Evolutionary conservation across 305 asterid genomes (phyloP).

Genomic region (Petunia hybrid): DNA sequence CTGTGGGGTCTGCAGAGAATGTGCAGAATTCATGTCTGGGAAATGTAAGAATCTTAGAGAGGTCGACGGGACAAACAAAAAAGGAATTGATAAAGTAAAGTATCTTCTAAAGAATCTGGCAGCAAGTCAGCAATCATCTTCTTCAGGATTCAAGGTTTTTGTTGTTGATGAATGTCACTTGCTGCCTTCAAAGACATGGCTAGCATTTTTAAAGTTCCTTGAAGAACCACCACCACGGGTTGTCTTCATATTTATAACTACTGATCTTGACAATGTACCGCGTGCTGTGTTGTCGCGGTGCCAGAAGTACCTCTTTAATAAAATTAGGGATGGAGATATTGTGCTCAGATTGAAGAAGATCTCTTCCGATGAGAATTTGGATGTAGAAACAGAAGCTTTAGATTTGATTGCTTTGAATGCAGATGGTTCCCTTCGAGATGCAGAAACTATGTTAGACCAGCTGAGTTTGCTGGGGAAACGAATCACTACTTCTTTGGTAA

Average conservation of each 20-base stretch:
- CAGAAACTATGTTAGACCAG: constrained; percentile 92
- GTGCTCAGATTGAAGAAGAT: constrained; percentile 71
- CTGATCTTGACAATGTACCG: constrained; percentile 80
- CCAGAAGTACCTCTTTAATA: constrained; percentile 77
- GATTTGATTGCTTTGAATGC: constrained; percentile 83
- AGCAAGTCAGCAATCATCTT: constrained; percentile 45
- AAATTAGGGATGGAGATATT: constrained; percentile 70
- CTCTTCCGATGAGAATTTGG: constrained; percentile 65
- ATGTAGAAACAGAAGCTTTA: constrained; percentile 75
- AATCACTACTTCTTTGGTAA: constrained; percentile 80
- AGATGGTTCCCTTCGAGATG: constrained; percentile 92
- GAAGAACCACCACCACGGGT: constrained; percentile 71
- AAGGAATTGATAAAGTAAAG: constrained; percentile 60
- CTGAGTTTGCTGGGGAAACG: constrained; percentile 85
- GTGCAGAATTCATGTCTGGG: constrained; percentile 72
- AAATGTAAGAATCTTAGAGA: constrained; percentile 61
- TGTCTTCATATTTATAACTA: constrained; percentile 75
- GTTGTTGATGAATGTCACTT: constrained; percentile 85
- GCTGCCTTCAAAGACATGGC: constrained; percentile 82
- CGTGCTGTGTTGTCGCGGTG: constrained; percentile 76
- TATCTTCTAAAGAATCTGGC: constrained; percentile 57
- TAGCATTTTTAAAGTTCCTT: constrained; percentile 68
- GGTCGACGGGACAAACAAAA: constrained; percentile 76
- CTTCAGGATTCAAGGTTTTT: constrained; percentile 61
- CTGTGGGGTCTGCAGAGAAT: constrained; percentile 88